phyloP scores from a whole-genome alignment of 768 basidiomycete genomes.

The Amanita polypyramis region DNA sequence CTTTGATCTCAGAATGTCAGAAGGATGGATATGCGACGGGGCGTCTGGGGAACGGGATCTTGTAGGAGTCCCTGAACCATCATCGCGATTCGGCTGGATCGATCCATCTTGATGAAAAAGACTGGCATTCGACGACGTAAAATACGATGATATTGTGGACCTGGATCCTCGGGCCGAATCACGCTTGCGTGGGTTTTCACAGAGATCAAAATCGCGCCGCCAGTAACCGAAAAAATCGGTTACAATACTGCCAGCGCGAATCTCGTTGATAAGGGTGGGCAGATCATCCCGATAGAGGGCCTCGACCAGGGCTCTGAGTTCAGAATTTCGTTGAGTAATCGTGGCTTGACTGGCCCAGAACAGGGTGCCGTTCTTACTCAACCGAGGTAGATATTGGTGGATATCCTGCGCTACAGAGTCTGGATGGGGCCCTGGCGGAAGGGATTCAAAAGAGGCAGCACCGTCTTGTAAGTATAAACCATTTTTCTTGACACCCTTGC shows the following conservation, averaged over 20 bases:
- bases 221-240: slow-evolving; percentile 76
- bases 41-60: slow-evolving; percentile 11
- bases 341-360: slow-evolving; percentile 64
- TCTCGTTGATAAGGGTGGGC: slow-evolving; percentile 56
- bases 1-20: neutral
- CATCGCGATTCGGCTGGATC: neutral
- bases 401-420: slow-evolving; percentile 61
- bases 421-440: slow-evolving; percentile 77
- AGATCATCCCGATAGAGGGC: slow-evolving; percentile 49
- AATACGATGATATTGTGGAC: slow-evolving; percentile 50
- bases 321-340: slow-evolving; percentile 48
- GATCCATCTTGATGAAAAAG: slow-evolving; percentile 5
- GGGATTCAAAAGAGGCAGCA: slow-evolving; percentile 78
- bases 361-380: slow-evolving; percentile 62
- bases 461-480: slow-evolving; percentile 59
- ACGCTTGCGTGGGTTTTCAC: slow-evolving; percentile 23
- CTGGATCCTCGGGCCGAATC: slow-evolving; percentile 33
- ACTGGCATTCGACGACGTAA: slow-evolving; percentile 32
- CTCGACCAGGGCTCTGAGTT: slow-evolving; percentile 49
- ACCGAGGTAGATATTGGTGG: slow-evolving; percentile 52
- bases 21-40: neutral
- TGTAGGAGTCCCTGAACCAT: slow-evolving; percentile 11
- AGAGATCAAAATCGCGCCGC: slow-evolving; percentile 60
- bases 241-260: slow-evolving; percentile 44
- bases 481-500: slow-evolving; percentile 70